phyloP scores from a whole-genome alignment of 2,329 filamentous ascomycete genomes.

The Diaporthe sp. region DNA sequence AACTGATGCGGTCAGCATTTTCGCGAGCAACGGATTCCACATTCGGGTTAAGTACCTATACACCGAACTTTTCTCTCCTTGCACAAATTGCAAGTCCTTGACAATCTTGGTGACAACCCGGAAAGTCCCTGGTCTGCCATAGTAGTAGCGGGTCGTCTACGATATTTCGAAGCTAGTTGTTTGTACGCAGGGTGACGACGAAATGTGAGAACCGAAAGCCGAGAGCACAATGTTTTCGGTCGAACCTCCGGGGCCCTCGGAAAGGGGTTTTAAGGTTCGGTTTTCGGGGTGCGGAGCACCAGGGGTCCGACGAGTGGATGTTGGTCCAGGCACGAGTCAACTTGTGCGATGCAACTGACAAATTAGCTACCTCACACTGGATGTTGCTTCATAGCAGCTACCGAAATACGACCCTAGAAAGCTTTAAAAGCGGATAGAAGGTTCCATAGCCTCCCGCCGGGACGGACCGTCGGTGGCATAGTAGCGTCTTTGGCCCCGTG shows the following conservation, averaged over 20 bases:
- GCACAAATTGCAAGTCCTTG: conserved; percentile 8
- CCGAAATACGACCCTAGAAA: neutral
- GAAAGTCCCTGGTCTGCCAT: neutral
- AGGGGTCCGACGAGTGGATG: neutral
- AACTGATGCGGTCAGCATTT: neutral
- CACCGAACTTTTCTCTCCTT: conserved; percentile 21
- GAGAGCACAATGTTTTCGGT: neutral
- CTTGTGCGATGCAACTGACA: neutral
- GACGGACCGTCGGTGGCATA: neutral
- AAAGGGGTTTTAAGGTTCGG: neutral
- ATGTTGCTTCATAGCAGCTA: no score
- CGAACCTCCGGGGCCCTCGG: neutral
- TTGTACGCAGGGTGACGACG: neutral
- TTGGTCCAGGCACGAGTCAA: neutral
- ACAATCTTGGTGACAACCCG: neutral
- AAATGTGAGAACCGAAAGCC: neutral
- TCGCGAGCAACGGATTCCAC: no score
- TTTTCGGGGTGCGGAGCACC: neutral
- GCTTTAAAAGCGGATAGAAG: no score
- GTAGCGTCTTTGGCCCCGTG: no score
- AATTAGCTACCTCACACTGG: neutral
- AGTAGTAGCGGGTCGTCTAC: neutral
- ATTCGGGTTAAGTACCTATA: neutral
- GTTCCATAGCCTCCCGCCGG: neutral
- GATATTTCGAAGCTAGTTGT: no score